Percentiles rank a stretch among this genome's conserved stretches.
Conservation (phyloP, 78 protist species). For the Cyanophora paradoxa region DNA sequence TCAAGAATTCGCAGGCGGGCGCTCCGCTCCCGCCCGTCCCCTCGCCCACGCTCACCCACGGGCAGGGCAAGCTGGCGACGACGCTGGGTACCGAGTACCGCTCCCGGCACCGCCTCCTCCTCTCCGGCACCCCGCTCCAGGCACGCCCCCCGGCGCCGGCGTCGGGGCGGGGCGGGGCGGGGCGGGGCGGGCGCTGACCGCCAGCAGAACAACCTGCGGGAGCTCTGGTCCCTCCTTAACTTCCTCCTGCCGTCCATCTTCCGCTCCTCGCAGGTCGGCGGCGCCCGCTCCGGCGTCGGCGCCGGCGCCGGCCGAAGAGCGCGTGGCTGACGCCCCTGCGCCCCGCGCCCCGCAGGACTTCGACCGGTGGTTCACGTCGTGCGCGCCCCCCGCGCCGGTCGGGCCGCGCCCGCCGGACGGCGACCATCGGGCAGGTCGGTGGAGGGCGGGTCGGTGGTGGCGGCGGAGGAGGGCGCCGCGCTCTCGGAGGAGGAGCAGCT, state of each 20-base stretch:
- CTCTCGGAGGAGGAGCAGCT: slow-evolving; percentile 23
- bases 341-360: too few relatives aligned
- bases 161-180: too few relatives aligned
- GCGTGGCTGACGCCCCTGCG: too few relatives aligned
- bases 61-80: neutral
- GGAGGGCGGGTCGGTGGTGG: too few relatives aligned
- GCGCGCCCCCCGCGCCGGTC: too few relatives aligned
- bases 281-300: too few relatives aligned
- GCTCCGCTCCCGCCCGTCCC: too few relatives aligned
- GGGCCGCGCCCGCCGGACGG: too few relatives aligned
- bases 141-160: neutral
- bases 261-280: neutral
- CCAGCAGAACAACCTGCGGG: slow-evolving; percentile 33
- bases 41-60: too few relatives aligned
- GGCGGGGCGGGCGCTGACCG: too few relatives aligned
- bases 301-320: too few relatives aligned
- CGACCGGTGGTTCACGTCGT: slow-evolving; percentile 27
- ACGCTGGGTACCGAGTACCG: neutral
- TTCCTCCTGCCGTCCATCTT: slow-evolving; percentile 31
- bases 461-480: slow-evolving; percentile 9
- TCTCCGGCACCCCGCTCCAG: slow-evolving; percentile 53
- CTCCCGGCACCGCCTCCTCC: slow-evolving; percentile 24
- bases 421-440: slow-evolving; percentile 1
- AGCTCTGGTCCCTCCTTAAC: slow-evolving; percentile 35
- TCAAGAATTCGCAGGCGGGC: slow-evolving; percentile 33